Percentiles rank a stretch among this genome's conserved stretches.
Evolutionary conservation across 306 rosid genomes (phyloP).

Genomic region (Cicer bijugum): DNA sequence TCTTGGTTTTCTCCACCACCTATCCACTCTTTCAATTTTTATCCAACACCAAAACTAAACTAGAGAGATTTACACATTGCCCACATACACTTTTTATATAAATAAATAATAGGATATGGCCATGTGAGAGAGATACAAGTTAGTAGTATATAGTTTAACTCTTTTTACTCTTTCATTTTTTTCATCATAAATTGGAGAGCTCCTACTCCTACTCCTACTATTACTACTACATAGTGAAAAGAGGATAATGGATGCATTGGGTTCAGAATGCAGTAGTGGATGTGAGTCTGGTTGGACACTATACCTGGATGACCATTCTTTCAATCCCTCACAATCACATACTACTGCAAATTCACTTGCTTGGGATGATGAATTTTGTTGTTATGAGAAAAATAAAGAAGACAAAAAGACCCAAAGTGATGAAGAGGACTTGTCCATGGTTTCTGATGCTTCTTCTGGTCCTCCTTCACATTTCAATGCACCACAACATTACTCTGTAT

Average conservation of each 20-base stretch:
- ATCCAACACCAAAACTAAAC: slow-evolving; percentile 49
- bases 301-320: slow-evolving; percentile 80
- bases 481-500: slow-evolving; percentile 46
- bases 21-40: slow-evolving; percentile 39
- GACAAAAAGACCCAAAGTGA: slow-evolving; percentile 18
- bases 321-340: slow-evolving; percentile 36
- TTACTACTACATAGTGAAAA: slow-evolving; percentile 16
- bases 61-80: slow-evolving; percentile 38
- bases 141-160: slow-evolving; percentile 3
- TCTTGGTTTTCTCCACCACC: slow-evolving; percentile 50
- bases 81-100: slow-evolving; percentile 10
- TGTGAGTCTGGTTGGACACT: slow-evolving; percentile 99
- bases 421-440: slow-evolving; percentile 88
- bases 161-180: slow-evolving; percentile 32
- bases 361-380: no score
- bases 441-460: slow-evolving; percentile 99
- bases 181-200: slow-evolving; percentile 45
- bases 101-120: background rate
- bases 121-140: slow-evolving; percentile 30
- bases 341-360: no score
- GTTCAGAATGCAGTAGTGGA: slow-evolving; percentile 83
- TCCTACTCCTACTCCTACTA: background rate
- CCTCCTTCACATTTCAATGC: slow-evolving; percentile 68
- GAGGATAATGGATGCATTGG: slow-evolving; percentile 54
- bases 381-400: background rate